Percentiles rank a stretch among this genome's conserved stretches.
Conservation (phyloP, 2,329 filamentous ascomycete genomes). For the Diaporthe sp. region DNA sequence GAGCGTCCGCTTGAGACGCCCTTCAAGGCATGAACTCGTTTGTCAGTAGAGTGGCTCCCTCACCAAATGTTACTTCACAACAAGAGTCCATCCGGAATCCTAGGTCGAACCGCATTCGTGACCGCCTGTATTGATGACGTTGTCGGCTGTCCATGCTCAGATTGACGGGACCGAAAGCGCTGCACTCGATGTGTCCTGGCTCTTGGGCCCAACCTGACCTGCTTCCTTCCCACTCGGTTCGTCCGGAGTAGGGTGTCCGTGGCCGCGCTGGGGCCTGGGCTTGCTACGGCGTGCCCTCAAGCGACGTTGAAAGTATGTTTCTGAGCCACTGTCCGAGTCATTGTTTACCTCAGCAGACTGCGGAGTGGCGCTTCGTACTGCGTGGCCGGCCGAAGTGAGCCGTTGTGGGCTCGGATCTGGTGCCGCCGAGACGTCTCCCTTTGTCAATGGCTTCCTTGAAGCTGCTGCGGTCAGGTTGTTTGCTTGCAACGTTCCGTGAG, state of each 20-base stretch:
- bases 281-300: constrained; percentile 21
- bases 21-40: constrained; percentile 47
- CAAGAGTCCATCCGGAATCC: not conserved
- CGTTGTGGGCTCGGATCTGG: not conserved
- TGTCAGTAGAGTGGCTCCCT: not conserved
- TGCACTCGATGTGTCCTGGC: not conserved
- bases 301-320: constrained; percentile 29
- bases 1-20: constrained; percentile 81
- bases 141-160: not conserved
- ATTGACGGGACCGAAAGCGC: constrained; percentile 13
- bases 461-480: not conserved
- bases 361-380: not conserved
- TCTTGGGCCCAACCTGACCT: not conserved
- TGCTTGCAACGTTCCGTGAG: not conserved
- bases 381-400: not conserved
- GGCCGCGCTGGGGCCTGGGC: not conserved
- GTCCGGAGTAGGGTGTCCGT: not conserved
- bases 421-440: not conserved
- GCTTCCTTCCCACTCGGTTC: not conserved
- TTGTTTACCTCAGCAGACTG: not conserved
- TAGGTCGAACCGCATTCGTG: not conserved
- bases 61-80: not conserved
- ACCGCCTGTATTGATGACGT: not conserved
- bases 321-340: constrained; percentile 29
- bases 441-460: too few relatives aligned